Percentiles rank a stretch among this genome's conserved stretches.
Evolutionary conservation across 306 rosid genomes (phyloP).

Genomic region (Quercus glauca): DNA sequence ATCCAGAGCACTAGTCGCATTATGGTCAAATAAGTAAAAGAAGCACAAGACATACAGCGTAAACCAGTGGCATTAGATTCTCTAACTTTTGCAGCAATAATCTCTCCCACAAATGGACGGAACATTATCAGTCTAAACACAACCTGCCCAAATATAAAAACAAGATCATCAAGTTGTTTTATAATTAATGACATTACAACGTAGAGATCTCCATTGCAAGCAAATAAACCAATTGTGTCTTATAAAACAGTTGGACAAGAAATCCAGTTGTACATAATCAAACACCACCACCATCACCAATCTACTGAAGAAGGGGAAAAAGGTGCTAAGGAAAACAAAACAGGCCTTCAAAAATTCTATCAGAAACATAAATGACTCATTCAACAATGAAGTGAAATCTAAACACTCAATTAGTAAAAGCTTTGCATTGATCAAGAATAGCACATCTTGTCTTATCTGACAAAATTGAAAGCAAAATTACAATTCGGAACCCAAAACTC

Average conservation of each 20-base stretch:
- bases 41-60: constrained; percentile 39
- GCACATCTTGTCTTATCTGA: too few species aligned
- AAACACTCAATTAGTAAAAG: not conserved
- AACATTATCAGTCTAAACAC: constrained; percentile 64
- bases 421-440: not conserved
- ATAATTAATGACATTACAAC: not conserved
- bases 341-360: not conserved
- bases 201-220: not conserved
- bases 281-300: not conserved
- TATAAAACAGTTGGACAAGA: not conserved
- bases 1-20: not conserved
- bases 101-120: constrained; percentile 76
- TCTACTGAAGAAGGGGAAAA: not conserved
- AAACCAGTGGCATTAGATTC: constrained; percentile 56
- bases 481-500: too few species aligned
- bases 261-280: not conserved
- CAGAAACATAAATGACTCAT: not conserved
- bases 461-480: too few species aligned
- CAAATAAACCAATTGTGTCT: not conserved
- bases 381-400: not conserved
- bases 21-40: constrained; percentile 21
- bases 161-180: constrained; percentile 4
- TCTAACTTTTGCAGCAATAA: constrained; percentile 57
- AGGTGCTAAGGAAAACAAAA: not conserved
- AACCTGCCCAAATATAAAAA: constrained; percentile 46